Evolutionary conservation across 202 grass and related monocot genomes (phyloP).

Genomic region (Zizania palustris): DNA sequence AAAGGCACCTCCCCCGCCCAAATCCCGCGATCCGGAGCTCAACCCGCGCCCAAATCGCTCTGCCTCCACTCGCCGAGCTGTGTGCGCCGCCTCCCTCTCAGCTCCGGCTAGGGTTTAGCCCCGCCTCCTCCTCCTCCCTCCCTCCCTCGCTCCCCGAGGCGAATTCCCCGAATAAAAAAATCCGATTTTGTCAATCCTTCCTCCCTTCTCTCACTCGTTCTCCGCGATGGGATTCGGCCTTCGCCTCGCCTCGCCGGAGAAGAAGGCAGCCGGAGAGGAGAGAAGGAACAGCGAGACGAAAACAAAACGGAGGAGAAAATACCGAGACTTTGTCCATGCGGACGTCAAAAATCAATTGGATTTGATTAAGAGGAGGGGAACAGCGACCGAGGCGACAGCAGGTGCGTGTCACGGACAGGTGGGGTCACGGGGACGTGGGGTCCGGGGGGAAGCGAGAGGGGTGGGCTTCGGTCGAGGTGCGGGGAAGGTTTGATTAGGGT

Average conservation of each 20-base stretch:
- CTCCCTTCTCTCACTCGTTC: neutral
- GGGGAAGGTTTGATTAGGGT: neutral
- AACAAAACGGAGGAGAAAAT: constrained; percentile 22
- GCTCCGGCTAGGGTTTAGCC: constrained; percentile 18
- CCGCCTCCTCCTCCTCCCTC: neutral
- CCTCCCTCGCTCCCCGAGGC: too few relatives aligned
- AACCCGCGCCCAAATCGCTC: neutral
- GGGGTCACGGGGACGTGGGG: rapidly evolving
- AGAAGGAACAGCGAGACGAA: neutral
- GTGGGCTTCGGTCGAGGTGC: neutral
- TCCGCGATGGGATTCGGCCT: constrained; percentile 32
- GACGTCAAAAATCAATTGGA: constrained; percentile 97
- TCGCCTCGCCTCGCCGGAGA: neutral
- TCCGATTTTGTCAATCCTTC: neutral
- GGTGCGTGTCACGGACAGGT: neutral
- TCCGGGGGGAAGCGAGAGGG: rapidly evolving
- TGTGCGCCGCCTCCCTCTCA: neutral
- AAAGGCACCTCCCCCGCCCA: neutral
- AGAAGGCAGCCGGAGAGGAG: neutral
- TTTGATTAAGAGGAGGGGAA: constrained; percentile 62
- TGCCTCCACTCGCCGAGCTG: neutral
- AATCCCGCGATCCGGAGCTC: constrained; percentile 39
- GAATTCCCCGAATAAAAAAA: constrained; percentile 11
- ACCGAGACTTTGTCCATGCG: constrained; percentile 61
- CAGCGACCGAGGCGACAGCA: rapidly evolving